These are phyloP conservation scores for Cryptococcus deneoformans DNA, from an alignment of 1,284 basidiomycete genomes.

Conservation along the genomic window DNA sequence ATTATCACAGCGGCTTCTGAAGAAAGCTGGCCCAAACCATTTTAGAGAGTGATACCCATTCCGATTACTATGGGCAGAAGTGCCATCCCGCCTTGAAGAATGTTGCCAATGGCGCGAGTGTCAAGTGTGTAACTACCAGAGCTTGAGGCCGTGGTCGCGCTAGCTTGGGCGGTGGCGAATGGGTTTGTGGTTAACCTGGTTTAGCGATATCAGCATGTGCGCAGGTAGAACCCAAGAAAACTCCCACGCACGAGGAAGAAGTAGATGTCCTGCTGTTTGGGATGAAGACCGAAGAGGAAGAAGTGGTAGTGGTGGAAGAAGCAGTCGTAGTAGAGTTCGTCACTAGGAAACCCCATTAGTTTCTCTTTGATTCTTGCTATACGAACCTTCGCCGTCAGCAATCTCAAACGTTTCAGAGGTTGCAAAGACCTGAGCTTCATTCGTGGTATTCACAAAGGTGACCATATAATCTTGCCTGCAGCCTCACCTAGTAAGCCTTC, in stretches of 20 bases:
- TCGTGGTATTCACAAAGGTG: constrained; percentile 52
- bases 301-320: constrained; percentile 6
- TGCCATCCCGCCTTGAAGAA: constrained; percentile 13
- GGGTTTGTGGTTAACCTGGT: constrained; percentile 6
- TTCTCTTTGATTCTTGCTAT: not conserved
- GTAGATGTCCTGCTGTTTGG: constrained; percentile 17
- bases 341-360: not conserved
- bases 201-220: not conserved
- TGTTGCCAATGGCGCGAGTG: not conserved
- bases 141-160: constrained; percentile 11
- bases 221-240: not conserved
- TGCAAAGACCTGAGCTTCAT: constrained; percentile 52
- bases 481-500: not conserved
- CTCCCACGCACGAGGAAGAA: constrained; percentile 1
- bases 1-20: too few species aligned
- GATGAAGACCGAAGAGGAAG: constrained; percentile 8
- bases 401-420: constrained; percentile 51
- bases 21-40: too few species aligned
- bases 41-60: constrained; percentile 5
- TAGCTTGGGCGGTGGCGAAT: constrained; percentile 11
- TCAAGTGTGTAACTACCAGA: not conserved
- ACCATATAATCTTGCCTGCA: constrained; percentile 49
- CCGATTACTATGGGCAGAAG: constrained; percentile 13
- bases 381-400: constrained; percentile 33
- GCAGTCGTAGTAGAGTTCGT: constrained; percentile 5